A percentile compares a stretch with the other conserved stretches of the same genome.
Conservation (phyloP, 768 basidiomycete genomes). For the Cyclocybe aegerita region DNA sequence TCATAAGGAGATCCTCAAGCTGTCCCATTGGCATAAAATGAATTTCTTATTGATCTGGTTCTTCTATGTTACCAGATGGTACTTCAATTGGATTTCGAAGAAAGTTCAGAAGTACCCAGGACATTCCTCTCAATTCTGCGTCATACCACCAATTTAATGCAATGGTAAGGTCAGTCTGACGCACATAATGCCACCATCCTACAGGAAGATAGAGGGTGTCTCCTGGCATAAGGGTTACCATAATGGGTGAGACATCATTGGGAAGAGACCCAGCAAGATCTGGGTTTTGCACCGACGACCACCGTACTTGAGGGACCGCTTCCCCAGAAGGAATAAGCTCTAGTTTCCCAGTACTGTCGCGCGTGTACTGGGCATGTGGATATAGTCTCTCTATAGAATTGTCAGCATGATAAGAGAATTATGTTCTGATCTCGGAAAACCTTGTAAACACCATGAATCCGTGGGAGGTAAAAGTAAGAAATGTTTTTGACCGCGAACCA, state of each 20-base stretch:
- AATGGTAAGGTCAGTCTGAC: conserved; percentile 65
- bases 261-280: conserved; percentile 45
- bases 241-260: conserved; percentile 59
- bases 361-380: conserved; percentile 66
- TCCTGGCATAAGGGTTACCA: conserved; percentile 65
- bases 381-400: conserved; percentile 45
- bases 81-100: conserved; percentile 46
- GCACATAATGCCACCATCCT: conserved; percentile 93
- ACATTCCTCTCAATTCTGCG: conserved; percentile 67
- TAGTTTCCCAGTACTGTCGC: conserved; percentile 34
- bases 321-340: conserved; percentile 29
- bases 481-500: conserved; percentile 80
- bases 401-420: neutral
- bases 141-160: conserved; percentile 93
- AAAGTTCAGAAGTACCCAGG: conserved; percentile 69
- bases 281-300: conserved; percentile 78
- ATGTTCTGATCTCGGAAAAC: conserved; percentile 35
- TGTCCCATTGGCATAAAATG: neutral
- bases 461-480: conserved; percentile 88
- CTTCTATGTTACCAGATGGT: conserved; percentile 35
- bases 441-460: conserved; percentile 82
- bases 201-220: conserved; percentile 89
- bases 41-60: neutral
- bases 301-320: conserved; percentile 55
- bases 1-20: neutral